phyloP scores from a whole-genome alignment of 805 yeast species.

The Kuraishia hungarica region DNA sequence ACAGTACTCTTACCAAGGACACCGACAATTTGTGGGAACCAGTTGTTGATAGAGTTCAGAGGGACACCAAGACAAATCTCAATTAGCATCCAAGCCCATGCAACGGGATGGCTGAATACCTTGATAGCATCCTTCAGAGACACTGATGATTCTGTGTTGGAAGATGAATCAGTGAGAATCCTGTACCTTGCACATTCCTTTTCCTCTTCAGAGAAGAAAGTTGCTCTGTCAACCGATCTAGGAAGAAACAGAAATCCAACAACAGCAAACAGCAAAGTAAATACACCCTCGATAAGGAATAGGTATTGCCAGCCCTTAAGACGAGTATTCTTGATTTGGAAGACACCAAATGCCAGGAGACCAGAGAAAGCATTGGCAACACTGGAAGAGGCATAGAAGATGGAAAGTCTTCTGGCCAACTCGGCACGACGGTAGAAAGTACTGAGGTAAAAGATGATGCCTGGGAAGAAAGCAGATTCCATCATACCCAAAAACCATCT shows the following conservation, averaged over 20 bases:
- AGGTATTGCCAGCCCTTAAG: slow-evolving; percentile 40
- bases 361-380: slow-evolving; percentile 29
- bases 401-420: slow-evolving; percentile 25
- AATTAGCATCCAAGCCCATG: slow-evolving; percentile 33
- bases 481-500: slow-evolving; percentile 28
- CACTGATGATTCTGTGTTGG: slow-evolving; percentile 25
- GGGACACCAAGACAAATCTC: slow-evolving; percentile 42
- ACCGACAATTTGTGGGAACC: slow-evolving; percentile 35
- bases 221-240: slow-evolving; percentile 24
- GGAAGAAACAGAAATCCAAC: slow-evolving; percentile 27
- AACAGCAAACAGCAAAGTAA: slow-evolving; percentile 27
- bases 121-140: slow-evolving; percentile 31
- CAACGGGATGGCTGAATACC: slow-evolving; percentile 36
- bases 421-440: slow-evolving; percentile 29
- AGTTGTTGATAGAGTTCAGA: slow-evolving; percentile 35
- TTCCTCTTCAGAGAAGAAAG: slow-evolving; percentile 31
- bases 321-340: slow-evolving; percentile 27
- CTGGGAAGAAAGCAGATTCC: slow-evolving; percentile 31
- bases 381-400: slow-evolving; percentile 25
- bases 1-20: slow-evolving; percentile 30
- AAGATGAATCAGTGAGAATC: slow-evolving; percentile 36
- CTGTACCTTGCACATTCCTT: slow-evolving; percentile 28
- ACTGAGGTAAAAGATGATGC: slow-evolving; percentile 27
- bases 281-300: slow-evolving; percentile 35
- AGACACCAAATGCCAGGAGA: slow-evolving; percentile 23